These are phyloP conservation scores for Tremella fuciformis DNA, from an alignment of 768 basidiomycete genomes.

Conservation along the genomic window DNA sequence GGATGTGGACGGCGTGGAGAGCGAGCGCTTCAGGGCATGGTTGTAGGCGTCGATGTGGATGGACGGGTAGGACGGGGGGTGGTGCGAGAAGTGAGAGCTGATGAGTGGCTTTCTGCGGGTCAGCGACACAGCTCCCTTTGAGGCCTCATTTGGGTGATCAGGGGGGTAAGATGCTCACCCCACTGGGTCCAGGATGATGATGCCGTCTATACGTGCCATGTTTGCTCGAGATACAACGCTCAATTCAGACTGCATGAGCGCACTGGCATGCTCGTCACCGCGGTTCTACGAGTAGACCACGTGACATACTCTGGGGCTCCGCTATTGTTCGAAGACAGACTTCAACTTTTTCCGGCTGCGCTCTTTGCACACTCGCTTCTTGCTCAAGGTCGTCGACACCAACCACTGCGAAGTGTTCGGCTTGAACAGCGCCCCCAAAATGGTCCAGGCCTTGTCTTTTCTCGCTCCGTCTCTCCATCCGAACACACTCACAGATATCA, in stretches of 20 bases:
- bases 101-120: slow-evolving; percentile 64
- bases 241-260: not conserved
- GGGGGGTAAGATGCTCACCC: slow-evolving; percentile 32
- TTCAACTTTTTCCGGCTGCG: too few relatives aligned
- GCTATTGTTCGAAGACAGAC: not conserved
- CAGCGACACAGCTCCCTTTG: not conserved
- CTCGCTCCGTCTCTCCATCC: slow-evolving; percentile 46
- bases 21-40: slow-evolving; percentile 63
- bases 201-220: slow-evolving; percentile 49
- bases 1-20: slow-evolving; percentile 10
- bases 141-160: not conserved
- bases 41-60: slow-evolving; percentile 83
- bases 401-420: too few relatives aligned
- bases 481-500: slow-evolving; percentile 42
- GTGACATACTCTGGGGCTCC: not conserved
- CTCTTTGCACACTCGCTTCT: too few relatives aligned
- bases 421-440: too few relatives aligned
- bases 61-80: slow-evolving; percentile 71
- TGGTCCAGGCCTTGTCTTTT: slow-evolving; percentile 34
- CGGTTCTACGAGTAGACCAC: too few relatives aligned
- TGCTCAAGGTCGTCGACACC: too few relatives aligned
- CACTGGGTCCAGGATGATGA: slow-evolving; percentile 49
- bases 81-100: slow-evolving; percentile 81
- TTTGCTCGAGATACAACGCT: too few relatives aligned
- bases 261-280: too few relatives aligned